Conservation (phyloP, 73 alveolate genomes). For the Tetrahymena thermophila region DNA sequence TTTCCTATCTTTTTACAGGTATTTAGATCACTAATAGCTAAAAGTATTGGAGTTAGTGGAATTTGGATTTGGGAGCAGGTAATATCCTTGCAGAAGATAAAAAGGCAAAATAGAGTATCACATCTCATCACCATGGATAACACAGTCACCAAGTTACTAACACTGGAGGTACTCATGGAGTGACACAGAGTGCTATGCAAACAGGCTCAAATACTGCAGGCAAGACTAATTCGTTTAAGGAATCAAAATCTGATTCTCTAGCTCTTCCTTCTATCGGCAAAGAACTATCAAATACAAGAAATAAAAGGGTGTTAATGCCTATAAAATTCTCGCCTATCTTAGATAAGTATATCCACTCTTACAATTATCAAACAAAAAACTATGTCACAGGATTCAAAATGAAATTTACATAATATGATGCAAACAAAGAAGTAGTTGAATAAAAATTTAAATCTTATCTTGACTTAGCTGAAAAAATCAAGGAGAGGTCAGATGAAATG, state of each 20-base stretch:
- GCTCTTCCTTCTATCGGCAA: background rate
- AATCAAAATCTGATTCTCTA: background rate
- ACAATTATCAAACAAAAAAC: slow-evolving; percentile 41
- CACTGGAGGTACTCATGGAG: background rate
- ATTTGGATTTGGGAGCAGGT: slow-evolving; percentile 56
- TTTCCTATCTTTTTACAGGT: slow-evolving; percentile 43
- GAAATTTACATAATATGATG: slow-evolving; percentile 42
- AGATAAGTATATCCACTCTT: slow-evolving; percentile 21
- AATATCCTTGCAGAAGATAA: slow-evolving; percentile 36
- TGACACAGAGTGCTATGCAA: background rate
- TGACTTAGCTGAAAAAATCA: slow-evolving; percentile 35
- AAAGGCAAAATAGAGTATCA: background rate
- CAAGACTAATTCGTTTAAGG: background rate
- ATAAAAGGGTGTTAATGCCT: slow-evolving; percentile 36
- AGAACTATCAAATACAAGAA: slow-evolving; percentile 11
- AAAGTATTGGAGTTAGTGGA: slow-evolving; percentile 47
- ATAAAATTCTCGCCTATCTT: slow-evolving; percentile 47
- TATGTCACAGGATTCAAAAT: slow-evolving; percentile 42
- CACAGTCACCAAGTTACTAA: background rate
- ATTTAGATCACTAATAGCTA: slow-evolving; percentile 38
- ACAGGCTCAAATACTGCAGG: background rate
- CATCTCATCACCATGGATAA: slow-evolving; percentile 16
- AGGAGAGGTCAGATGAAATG: slow-evolving; percentile 31
- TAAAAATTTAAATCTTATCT: slow-evolving; percentile 22
- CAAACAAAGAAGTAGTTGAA: slow-evolving; percentile 46